Base-by-base conservation (phyloP, 805 yeast species). In the Lachancea mirantina region DNA sequence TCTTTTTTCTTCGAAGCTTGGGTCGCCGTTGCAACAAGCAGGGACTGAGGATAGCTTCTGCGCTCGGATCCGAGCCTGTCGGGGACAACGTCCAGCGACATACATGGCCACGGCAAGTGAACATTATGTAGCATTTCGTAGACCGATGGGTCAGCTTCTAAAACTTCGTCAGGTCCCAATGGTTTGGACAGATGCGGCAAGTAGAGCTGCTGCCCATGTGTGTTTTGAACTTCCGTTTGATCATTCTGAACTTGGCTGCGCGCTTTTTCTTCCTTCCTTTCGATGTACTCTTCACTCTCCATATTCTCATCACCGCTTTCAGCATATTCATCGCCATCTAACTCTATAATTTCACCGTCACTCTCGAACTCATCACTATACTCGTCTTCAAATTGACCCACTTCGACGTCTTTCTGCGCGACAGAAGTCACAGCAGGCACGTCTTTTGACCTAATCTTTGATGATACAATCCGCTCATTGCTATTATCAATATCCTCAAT, bases 121-220 rank as follows among this genome's bases (percentile, higher is more conserved):
- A 89, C 84, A 49, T 83, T 84, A 59, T 92, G 98, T 37, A 92
- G 65, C 97, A 92, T 92, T 51, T 89, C 95, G 57, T 92, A 92
- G 3, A 89, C 96, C 6, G 87, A 67, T 27, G 95, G 95, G 62
- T 92, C 98, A 1, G 97, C 95, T 62, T 89, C 96, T 53, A 92
- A 68, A 8, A 82, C 94, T 64, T 92, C 97, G 62, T 85, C 95
- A 2, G 95, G 94, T 1, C 96, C 96, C 45, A 92, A 68, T 5
- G 96, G 96, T 49, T 74, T 77, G 17, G 92, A 79, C 61, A 77
- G 72, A 55, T 87, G 94, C 14, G 98, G 97, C 43, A 92, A 67
- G 61, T 84, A 92, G 26, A 89, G 62, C 34, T 41, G 63, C 47
- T 29, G 75, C 62, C 48, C 51, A 22, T 15, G 28, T 19, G 35